These are phyloP conservation scores for Glutinoglossum americanum DNA, from an alignment of 495 filamentous ascomycete genomes.

Conservation along the genomic window DNA sequence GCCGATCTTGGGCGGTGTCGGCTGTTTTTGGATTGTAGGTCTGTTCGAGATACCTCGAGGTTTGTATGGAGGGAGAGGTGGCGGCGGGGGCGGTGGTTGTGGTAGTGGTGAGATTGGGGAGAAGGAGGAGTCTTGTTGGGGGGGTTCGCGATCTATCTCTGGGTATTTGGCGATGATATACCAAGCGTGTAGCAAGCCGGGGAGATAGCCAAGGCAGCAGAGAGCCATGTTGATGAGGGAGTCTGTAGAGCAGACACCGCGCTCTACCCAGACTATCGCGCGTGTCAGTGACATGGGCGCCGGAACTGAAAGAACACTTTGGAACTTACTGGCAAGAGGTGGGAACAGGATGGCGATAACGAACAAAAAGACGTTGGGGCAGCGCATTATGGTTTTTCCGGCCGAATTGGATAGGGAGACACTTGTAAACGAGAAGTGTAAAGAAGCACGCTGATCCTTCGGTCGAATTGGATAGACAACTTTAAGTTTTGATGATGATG, in stretches of 20 bases:
- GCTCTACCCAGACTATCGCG: conserved; percentile 73
- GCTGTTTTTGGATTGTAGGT: too few species aligned
- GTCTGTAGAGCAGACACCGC: conserved; percentile 82
- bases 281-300: background rate
- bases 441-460: too few species aligned
- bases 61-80: too few species aligned
- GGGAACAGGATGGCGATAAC: conserved; percentile 84
- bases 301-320: background rate
- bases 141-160: conserved; percentile 37
- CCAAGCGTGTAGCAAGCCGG: conserved; percentile 86
- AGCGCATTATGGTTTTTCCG: conserved; percentile 25
- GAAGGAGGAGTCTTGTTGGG: conserved; percentile 23
- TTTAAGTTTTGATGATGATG: too few species aligned
- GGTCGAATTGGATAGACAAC: too few species aligned
- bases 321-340: conserved; percentile 59
- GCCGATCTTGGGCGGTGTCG: too few species aligned
- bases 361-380: conserved; percentile 77
- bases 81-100: too few species aligned
- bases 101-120: too few species aligned
- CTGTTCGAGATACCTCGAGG: too few species aligned
- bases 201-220: conserved; percentile 70
- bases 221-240: conserved; percentile 89
- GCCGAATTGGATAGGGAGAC: too few species aligned
- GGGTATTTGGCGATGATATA: conserved; percentile 92
- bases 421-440: too few species aligned